These are phyloP conservation scores for Gonapodya prolifera DNA, from an alignment of 192 early-diverging fungal genomes.

Conservation along the genomic window DNA sequence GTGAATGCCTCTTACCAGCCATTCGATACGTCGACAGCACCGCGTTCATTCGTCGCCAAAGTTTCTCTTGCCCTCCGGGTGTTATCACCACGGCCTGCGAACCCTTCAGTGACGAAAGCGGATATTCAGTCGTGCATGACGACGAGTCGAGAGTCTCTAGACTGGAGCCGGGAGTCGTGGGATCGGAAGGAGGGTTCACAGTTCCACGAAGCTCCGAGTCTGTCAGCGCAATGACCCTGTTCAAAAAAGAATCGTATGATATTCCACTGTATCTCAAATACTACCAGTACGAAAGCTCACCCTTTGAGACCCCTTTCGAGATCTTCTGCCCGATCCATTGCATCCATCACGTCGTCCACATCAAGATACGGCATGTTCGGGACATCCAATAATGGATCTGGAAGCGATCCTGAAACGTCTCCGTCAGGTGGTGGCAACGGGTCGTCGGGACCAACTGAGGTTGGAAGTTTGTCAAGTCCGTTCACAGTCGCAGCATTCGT, in stretches of 20 bases:
- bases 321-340: not conserved
- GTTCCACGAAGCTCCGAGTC: not conserved
- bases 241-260: not conserved
- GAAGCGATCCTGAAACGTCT: no score
- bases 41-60: not conserved
- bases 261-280: not conserved
- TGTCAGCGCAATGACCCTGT: not conserved
- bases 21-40: not conserved
- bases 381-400: no score
- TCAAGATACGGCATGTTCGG: not conserved
- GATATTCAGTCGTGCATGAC: not conserved
- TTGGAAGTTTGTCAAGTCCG: not conserved
- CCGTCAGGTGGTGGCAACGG: no score
- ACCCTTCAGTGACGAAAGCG: not conserved
- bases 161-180: not conserved
- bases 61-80: not conserved
- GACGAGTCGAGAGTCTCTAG: not conserved
- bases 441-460: not conserved
- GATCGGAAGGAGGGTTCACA: not conserved
- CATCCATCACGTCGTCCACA: not conserved
- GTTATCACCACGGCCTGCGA: not conserved
- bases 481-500: not conserved
- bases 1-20: not conserved
- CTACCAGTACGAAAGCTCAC: not conserved
- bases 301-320: not conserved